Base-by-base conservation (phyloP, 2,329 filamentous ascomycete genomes). In the Huntiella bhutanensis region DNA sequence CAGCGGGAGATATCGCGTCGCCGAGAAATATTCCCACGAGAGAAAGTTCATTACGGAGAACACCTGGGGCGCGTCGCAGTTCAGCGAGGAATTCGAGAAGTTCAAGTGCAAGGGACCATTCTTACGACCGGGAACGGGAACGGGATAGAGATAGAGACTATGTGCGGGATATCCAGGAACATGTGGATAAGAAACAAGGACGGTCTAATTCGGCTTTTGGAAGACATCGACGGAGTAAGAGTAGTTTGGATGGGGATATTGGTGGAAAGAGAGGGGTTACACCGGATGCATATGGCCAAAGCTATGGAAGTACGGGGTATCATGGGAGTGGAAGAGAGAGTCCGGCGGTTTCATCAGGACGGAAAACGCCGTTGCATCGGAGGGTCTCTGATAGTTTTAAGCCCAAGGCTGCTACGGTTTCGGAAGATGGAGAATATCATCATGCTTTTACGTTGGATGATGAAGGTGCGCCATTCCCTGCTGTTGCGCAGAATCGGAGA, bases 381-480 rank as follows among this genome's bases (percentile, higher is more conserved):
- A 40, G 41, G 19, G 37, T 47, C 4, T 50, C 48, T 4, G 48
- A 50, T 17, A 42, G 43, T 10, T 47, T 44, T 19, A 41, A 37
- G n/a, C 41, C 48, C 10, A 34, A 45, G 12, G 38, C 39, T 5
- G 32, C 32, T 35, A 34, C 13, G 11, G 37, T 41, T 4, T 34
- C 38, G 3, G 44, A 46, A 5, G 10, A 34, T 22, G 22, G 16
- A 13, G 19, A 17, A n/a, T 36, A 41, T 22, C 52, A 57, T 6
- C 54, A 58, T 17, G 55, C 60, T 6, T 60, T 64, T 13, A 57
- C 62, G 7, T 43, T 58, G 4, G 56, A 64, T 2, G 73, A 81
- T 16, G 77, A 82, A 13, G 76, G 75, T 11, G 81, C 81, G 0
- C 80, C 81, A 1, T 80, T 75, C 13, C 80, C 81, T 0, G 69